Conservation (phyloP, 345 rosid species). For the Gossypium anomalum region DNA sequence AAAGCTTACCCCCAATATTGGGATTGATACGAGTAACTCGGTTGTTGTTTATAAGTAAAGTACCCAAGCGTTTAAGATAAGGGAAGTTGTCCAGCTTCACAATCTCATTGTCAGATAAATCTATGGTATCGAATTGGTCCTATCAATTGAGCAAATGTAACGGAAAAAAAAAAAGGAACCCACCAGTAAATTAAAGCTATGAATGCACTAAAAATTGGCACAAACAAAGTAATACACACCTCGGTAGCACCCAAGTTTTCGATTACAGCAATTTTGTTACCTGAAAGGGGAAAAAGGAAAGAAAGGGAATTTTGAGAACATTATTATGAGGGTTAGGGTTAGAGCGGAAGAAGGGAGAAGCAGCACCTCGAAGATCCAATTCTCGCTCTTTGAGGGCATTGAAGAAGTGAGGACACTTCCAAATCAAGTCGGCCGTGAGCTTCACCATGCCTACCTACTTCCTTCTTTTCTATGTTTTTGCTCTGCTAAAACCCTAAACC, state of each 20-base stretch:
- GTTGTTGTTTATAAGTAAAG: slow-evolving; percentile 83
- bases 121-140: slow-evolving; percentile 99
- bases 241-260: slow-evolving; percentile 99
- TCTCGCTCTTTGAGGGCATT: slow-evolving; percentile 96
- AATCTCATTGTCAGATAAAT: slow-evolving; percentile 97
- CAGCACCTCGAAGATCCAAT: slow-evolving; percentile 85
- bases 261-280: slow-evolving; percentile 92
- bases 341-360: slow-evolving; percentile 8
- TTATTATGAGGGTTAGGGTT: slow-evolving; percentile 20
- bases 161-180: not conserved
- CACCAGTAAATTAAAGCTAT: slow-evolving; percentile 1
- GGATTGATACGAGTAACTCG: slow-evolving; percentile 91
- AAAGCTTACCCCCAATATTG: slow-evolving; percentile 67
- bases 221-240: slow-evolving; percentile 33
- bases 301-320: not conserved
- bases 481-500: not conserved
- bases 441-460: slow-evolving; percentile 64
- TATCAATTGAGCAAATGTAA: slow-evolving; percentile 28
- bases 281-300: slow-evolving; percentile 27
- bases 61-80: slow-evolving; percentile 79
- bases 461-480: not conserved
- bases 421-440: slow-evolving; percentile 92
- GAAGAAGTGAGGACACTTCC: slow-evolving; percentile 99
- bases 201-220: not conserved
- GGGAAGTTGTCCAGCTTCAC: slow-evolving; percentile 97